phyloP scores from a whole-genome alignment of 441 rosid genomes.

The Arabidopsis hybrid region DNA sequence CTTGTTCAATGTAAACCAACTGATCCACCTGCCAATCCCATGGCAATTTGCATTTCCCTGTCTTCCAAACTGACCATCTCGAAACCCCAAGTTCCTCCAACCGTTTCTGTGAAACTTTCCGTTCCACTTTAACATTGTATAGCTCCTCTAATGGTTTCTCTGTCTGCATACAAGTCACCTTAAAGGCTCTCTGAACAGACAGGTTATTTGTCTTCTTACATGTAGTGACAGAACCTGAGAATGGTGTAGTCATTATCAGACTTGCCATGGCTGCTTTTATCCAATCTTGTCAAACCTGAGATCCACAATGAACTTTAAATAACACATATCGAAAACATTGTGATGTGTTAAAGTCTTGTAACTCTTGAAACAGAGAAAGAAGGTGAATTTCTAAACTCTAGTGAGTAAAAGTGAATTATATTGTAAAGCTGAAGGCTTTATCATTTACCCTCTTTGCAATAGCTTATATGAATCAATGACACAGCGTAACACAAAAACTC shows the following conservation, averaged over 20 bases:
- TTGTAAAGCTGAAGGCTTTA: slow-evolving; percentile 27
- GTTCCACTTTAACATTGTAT: slow-evolving; percentile 80
- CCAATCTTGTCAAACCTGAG: slow-evolving; percentile 10
- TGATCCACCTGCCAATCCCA: slow-evolving; percentile 99
- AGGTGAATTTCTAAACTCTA: too few relatives aligned
- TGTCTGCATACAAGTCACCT: slow-evolving; percentile 59
- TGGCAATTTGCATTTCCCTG: slow-evolving; percentile 79
- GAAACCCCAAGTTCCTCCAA: slow-evolving; percentile 82
- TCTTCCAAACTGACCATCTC: slow-evolving; percentile 92
- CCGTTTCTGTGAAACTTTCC: slow-evolving; percentile 62
- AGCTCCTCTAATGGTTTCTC: slow-evolving; percentile 84
- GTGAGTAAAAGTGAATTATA: neutral
- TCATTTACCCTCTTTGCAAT: slow-evolving; percentile 9
- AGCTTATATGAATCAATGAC: slow-evolving; percentile 14
- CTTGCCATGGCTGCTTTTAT: slow-evolving; percentile 51
- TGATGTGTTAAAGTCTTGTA: neutral
- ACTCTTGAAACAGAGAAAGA: too few relatives aligned
- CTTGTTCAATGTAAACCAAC: slow-evolving; percentile 94
- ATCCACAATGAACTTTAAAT: neutral
- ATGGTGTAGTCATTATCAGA: slow-evolving; percentile 51
- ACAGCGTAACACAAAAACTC: neutral
- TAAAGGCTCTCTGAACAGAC: slow-evolving; percentile 31
- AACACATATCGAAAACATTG: slow-evolving; percentile 1
- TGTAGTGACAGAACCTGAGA: slow-evolving; percentile 46
- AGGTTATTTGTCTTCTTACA: slow-evolving; percentile 34